Evolutionary conservation across 345 rosid genomes (phyloP), one percentile per base, ranked within the genome.

Genomic region (Cardamine chenopodiifolia): DNA sequence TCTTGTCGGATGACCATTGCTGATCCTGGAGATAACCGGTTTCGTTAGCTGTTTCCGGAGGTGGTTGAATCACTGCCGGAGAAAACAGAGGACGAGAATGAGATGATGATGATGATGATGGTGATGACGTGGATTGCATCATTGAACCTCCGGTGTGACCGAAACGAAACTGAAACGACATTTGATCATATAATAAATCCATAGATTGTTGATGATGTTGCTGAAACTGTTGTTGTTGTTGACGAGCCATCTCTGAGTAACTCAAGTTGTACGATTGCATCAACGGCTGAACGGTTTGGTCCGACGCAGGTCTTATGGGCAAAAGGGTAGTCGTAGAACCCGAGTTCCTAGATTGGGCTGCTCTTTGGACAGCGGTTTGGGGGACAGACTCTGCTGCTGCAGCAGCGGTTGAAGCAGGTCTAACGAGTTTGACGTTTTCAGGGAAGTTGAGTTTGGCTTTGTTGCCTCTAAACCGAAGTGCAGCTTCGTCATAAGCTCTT

Each of bases 391-490:
- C 45, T 35, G 80, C 5, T 23, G 22, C 20, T 1, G 66, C 20
- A 7, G 69, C 17, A 12, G 68, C 52, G 48, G 63, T 45, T 49
- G 68, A 56, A 57, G 65, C 50, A 3, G 83, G 76, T 62, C 86
- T 63, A 8, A 72, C 62, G 57, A 90, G 92, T 78, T 75, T 85
- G 59, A 89, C 98, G 70, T 93, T 89, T 66, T 93, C 97, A n/a
- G 98, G 98, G 85, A 93, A 93, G 82, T 93, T 93, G 56, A 93
- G 96, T 69, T 93, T 93, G 71, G 98, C 98, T 73, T 89, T 91
- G 85, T 79, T 93, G 63, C 98, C 98, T 68, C 98, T 78, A 74
- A 89, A 93, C 2, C 84, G 73, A 64, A 91, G 87, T 11, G 98
- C 96, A 4, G 98, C 97, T 72, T 82, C 89, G 29, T 91, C 98